A percentile compares a stretch with the other conserved stretches of the same genome.
These are phyloP conservation scores for Lipomyces spencermartinsiae DNA, from an alignment of 805 yeast species.

Conservation along the genomic window DNA sequence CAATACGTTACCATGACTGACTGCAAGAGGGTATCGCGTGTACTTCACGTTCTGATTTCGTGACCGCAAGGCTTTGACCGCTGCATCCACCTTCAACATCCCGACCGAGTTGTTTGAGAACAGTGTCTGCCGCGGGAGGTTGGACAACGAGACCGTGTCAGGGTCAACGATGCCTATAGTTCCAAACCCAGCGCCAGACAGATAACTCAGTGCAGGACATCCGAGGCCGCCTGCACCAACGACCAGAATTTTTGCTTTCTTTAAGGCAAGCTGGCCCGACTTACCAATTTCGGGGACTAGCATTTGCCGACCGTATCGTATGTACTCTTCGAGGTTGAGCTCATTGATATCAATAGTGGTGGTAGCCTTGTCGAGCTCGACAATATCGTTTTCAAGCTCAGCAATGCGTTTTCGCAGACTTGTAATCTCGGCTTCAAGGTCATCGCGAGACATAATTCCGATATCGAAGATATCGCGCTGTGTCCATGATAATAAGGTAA, in stretches of 20 bases:
- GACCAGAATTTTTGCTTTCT: slow-evolving; percentile 66
- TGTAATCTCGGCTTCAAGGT: not conserved
- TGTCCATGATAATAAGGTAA: too few species aligned
- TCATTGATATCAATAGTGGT: not conserved
- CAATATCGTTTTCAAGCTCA: not conserved
- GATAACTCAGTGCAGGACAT: slow-evolving; percentile 83
- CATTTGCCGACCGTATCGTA: slow-evolving; percentile 93
- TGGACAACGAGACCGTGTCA: slow-evolving; percentile 83
- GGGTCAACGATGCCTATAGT: slow-evolving; percentile 83
- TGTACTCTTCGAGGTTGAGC: slow-evolving; percentile 65
- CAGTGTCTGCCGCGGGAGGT: slow-evolving; percentile 86
- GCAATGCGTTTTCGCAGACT: not conserved
- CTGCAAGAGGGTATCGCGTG: slow-evolving; percentile 37
- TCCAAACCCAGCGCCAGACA: slow-evolving; percentile 87
- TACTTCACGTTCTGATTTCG: slow-evolving; percentile 74
- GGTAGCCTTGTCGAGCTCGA: not conserved
- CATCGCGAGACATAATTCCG: not conserved
- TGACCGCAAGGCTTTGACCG: slow-evolving; percentile 45
- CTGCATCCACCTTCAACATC: slow-evolving; percentile 77
- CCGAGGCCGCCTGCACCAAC: slow-evolving; percentile 98
- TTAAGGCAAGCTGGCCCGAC: slow-evolving; percentile 62
- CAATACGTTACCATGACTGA: slow-evolving; percentile 62
- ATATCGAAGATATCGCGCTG: not conserved
- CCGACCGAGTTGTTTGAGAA: slow-evolving; percentile 76
- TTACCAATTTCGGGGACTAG: slow-evolving; percentile 80